Conservation (phyloP, 208 protist species). For the Acanthamoeba culbertsoni region DNA sequence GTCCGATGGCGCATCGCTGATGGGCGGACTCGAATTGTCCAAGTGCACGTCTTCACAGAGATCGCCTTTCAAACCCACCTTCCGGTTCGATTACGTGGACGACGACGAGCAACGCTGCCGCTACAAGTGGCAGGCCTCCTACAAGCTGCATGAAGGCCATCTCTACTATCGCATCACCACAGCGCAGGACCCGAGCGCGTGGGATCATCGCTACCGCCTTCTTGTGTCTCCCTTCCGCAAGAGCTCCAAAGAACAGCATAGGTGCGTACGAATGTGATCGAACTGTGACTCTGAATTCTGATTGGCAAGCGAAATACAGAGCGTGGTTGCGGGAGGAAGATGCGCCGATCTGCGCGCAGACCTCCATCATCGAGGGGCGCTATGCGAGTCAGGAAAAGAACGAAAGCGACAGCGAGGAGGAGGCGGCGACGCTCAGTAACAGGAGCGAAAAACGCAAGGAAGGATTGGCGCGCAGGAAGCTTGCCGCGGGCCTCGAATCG, state of each 20-base stretch:
- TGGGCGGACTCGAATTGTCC: too few species aligned
- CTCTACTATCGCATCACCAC: not conserved
- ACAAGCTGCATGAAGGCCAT: not conserved
- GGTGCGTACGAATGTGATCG: not conserved
- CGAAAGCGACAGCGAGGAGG: not conserved
- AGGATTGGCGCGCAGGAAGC: not conserved
- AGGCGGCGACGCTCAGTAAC: not conserved
- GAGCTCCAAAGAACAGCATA: not conserved
- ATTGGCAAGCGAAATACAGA: not conserved
- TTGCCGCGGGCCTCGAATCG: not conserved
- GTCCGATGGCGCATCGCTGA: too few species aligned
- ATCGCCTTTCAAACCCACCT: not conserved
- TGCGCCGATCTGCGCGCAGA: not conserved
- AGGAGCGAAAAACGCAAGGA: not conserved
- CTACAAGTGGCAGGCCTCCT: not conserved
- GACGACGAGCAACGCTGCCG: not conserved
- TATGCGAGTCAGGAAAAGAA: not conserved
- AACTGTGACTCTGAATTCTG: not conserved
- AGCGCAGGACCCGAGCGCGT: not conserved
- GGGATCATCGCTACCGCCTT: not conserved
- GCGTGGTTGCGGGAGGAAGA: not conserved
- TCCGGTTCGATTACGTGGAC: not conserved
- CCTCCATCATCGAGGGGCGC: not conserved
- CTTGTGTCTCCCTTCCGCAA: not conserved
- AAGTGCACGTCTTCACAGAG: too few species aligned